Evolutionary conservation across 139 green algal species (phyloP), one percentile per base, ranked within the genome.

Genomic region (Coelastrella sp.): DNA sequence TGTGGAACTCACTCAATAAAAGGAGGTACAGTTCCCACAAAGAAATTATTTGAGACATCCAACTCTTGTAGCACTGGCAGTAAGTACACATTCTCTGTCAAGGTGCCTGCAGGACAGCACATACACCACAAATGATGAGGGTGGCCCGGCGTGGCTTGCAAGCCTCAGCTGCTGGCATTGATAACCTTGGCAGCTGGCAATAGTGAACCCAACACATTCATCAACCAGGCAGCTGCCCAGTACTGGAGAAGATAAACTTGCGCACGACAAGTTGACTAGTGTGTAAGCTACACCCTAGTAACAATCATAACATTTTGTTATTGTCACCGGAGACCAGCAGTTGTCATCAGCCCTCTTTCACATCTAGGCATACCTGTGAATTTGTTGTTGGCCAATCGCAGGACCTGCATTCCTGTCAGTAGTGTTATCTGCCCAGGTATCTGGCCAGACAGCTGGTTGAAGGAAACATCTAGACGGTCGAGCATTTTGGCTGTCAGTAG

Each of bases 1-100:
- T n/a, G n/a, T n/a, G n/a, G n/a, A n/a, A 37, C 77, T 84, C 27
- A 84, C 77, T 64, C 77, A 9, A 84, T 60, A 21, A n/a, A 15
- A 17, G 32, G 4, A 15, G 41, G 27, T 0, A 84, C 37, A 21
- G 78, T 84, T 27, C 78, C 78, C 15, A 75, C 62, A 27, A 84
- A 71, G 34, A 41, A 19, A 41, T 84, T 84, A 60, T 67, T 74
- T 60, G 59, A 76, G 13, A 84, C 0, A 30, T 84, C 78, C 5
- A 84, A 34, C 59, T 76, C 25, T 19, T 23, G 15, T 8, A 84
- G 41, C 7, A 41, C 40, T 5, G 78, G 78, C n/a, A 84, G 32
- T 25, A 62, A 62, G 62, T 76, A 84, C 23, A 84, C 21, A 64
- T 84, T 37, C 41, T 84, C 78, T 6, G 60, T 63, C 38, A 84